phyloP scores from a whole-genome alignment of 305 asterid species.

The Fraxinus latifolia region DNA sequence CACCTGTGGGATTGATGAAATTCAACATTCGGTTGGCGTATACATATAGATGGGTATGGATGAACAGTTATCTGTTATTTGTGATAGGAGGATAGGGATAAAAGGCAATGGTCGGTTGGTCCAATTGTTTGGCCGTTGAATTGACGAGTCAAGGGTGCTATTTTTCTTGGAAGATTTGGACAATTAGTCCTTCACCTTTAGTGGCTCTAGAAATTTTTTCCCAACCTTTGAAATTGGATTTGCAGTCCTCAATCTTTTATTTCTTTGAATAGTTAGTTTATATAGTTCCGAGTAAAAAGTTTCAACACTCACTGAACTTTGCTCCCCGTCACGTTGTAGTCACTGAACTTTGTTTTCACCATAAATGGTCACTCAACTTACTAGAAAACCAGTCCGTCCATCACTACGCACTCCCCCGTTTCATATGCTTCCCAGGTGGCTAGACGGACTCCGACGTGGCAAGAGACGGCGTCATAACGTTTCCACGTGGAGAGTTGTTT shows the following conservation, averaged over 20 bases:
- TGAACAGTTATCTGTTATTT: conserved; percentile 24
- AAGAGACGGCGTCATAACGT: too few relatives aligned
- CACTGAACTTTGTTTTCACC: too few relatives aligned
- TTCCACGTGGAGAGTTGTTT: too few relatives aligned
- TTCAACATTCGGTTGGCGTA: background rate
- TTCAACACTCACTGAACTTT: too few relatives aligned
- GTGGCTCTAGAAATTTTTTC: background rate
- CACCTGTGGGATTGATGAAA: conserved; percentile 14
- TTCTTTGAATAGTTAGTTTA: background rate
- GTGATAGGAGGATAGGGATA: conserved; percentile 37
- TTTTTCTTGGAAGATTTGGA: background rate
- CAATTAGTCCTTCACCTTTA: background rate
- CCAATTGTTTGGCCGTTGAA: conserved; percentile 18
- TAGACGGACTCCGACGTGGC: too few relatives aligned
- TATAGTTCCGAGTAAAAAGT: too few relatives aligned
- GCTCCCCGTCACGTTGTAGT: too few relatives aligned
- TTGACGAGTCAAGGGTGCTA: conserved; percentile 13
- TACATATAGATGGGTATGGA: conserved; percentile 33
- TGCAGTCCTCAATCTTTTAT: background rate
- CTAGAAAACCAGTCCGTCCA: too few relatives aligned
- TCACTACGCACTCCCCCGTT: too few relatives aligned
- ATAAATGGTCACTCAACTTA: too few relatives aligned
- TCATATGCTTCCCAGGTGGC: too few relatives aligned
- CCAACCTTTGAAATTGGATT: background rate
- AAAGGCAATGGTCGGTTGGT: conserved; percentile 13